Base-by-base conservation (phyloP, 306 rosid genomes). In the Acacia melanoxylon region DNA sequence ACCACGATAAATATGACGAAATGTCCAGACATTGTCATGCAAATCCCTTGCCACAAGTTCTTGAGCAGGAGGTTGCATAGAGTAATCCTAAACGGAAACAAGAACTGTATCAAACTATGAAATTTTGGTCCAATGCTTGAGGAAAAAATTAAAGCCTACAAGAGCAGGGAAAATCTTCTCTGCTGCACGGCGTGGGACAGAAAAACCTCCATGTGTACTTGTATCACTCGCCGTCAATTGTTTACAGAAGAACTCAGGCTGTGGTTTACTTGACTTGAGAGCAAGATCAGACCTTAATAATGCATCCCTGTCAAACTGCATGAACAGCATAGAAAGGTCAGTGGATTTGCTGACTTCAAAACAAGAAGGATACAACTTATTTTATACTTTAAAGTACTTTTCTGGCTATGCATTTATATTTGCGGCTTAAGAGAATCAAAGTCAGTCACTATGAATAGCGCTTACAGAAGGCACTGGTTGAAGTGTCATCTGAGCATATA, bases 1-100 rank as follows among this genome's bases (percentile, higher is more conserved):
- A 92, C 99, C 99, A 3, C 99, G 98, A 74, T 90, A 95, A 63
- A 93, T 95, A 84, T 95, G 99, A 71, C 99, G 98, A 85, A 95
- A 95, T 37, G 89, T 93, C 99, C 99, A 95, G 48, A 81, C 77
- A 54, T 62, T 89, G 58, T 94, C 97, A 81, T 95, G 99, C 88
- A 95, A 89, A 89, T 95, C 99, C 88, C 87, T 87, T 14, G 99
- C 98, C 3, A 78, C 83, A 45, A 95, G 88, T 86, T 95, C 99
- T 93, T 95, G 99, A 37, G 98, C 99, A 84, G 99, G 99, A 72
- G 99, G 98, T 85, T 91, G 99, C 93, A 89, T 81, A 69, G 92
- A 77, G 87, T 83, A 93, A 84, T 95, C 98, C 99, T 95, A 73
- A 15, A 81, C 25, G 66, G 46, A 63, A 86, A 62, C 22, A 70